A percentile compares a stretch with the other conserved stretches of the same genome.
phyloP scores from a whole-genome alignment of 108 stramenopile species.

The Craspedostauros australis region DNA sequence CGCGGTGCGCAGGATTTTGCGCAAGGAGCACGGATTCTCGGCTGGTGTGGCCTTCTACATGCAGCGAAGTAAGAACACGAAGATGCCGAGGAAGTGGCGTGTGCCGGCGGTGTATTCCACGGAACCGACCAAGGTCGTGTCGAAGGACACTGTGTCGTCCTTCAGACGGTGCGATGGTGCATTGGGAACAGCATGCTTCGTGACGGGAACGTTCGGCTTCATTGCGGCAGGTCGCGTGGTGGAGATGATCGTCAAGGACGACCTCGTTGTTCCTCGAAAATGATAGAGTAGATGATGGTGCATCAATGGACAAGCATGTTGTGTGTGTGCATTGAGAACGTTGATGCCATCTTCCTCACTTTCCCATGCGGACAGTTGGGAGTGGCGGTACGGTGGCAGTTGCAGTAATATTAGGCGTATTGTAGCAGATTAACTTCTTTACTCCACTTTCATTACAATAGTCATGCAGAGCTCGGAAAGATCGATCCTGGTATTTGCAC shows the following conservation, averaged over 20 bases:
- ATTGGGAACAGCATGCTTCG: conserved; percentile 74
- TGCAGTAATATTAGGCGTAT: too few species aligned
- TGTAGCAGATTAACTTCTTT: too few species aligned
- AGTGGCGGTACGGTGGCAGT: too few species aligned
- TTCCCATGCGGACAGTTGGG: too few species aligned
- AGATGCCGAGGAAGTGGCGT: conserved; percentile 46
- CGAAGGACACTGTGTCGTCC: conserved; percentile 25
- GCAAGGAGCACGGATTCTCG: conserved; percentile 67
- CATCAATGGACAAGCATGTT: too few species aligned
- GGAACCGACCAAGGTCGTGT: conserved; percentile 34
- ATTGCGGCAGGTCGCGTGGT: conserved; percentile 61
- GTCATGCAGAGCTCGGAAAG: too few species aligned
- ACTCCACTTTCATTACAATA: too few species aligned
- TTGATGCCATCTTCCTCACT: too few species aligned
- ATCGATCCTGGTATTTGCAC: too few species aligned
- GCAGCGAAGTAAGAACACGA: conserved; percentile 16
- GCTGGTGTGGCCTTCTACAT: conserved; percentile 26
- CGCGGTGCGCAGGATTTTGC: conserved; percentile 48
- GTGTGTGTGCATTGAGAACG: too few species aligned
- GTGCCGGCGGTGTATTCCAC: conserved; percentile 69
- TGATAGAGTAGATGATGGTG: too few species aligned
- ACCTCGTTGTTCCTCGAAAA: conserved; percentile 41
- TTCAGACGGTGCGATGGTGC: conserved; percentile 71
- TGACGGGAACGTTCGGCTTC: conserved; percentile 77
- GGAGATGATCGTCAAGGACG: conserved; percentile 69